A percentile compares a stretch with the other conserved stretches of the same genome.
Conservation (phyloP, 495 filamentous ascomycete species). For the Penicillium verhagenii region DNA sequence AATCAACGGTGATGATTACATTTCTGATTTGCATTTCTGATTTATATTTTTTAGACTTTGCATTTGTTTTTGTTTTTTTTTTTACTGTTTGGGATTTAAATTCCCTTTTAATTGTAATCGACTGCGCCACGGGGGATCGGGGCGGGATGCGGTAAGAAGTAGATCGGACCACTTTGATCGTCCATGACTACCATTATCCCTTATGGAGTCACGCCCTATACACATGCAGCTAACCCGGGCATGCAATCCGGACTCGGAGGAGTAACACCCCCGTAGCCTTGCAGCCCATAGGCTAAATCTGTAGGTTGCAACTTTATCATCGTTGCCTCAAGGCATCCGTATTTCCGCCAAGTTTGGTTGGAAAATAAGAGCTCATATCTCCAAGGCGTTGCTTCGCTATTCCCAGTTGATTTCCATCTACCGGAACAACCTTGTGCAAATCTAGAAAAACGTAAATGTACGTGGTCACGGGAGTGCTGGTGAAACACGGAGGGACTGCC, state of each 20-base stretch:
- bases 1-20: too few species aligned
- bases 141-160: background rate
- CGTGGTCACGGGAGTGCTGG: conserved; percentile 2
- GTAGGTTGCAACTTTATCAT: background rate
- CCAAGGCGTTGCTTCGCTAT: background rate
- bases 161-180: background rate
- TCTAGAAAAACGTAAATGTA: background rate
- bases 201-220: too few species aligned
- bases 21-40: too few species aligned
- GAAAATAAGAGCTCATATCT: too few species aligned
- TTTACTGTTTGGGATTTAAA: background rate
- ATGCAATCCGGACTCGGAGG: background rate
- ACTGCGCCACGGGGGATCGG: background rate
- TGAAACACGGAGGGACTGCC: conserved; percentile 20
- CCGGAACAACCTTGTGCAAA: background rate
- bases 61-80: background rate
- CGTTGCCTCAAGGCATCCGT: background rate
- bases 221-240: too few species aligned
- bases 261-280: background rate
- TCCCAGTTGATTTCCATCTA: background rate
- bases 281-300: too few species aligned
- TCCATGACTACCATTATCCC: background rate
- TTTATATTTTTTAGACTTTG: too few species aligned
- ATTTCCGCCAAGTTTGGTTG: background rate
- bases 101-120: background rate